Base-by-base conservation (phyloP, 1,284 basidiomycete species). In the Heterobasidion annosum region DNA sequence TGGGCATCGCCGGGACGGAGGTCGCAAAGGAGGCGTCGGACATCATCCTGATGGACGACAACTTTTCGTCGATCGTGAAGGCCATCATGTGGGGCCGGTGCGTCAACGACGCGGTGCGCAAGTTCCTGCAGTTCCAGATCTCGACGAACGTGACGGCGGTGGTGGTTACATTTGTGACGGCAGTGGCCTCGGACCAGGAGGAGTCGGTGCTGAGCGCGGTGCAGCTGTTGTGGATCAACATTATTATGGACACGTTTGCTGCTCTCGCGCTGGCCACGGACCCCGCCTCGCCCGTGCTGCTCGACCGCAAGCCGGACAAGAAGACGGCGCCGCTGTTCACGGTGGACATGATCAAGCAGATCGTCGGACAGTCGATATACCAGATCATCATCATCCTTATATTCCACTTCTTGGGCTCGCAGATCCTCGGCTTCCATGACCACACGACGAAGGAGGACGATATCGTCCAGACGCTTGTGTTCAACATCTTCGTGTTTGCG, bases 31-130 rank as follows among this genome's bases (percentile, higher is more conserved):
- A 98, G 70, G 97, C 97, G 1, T 98, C 94, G 8, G 97, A 99
- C 66, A 98, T 99, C 65, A 96, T 99, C 63, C 82, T 99, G 50
- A 97, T 98, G 93, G 90, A 94, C 67, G 96, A 98, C 73, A 97
- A 98, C 69, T 98, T 99, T 68, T 77, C 91, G 8, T 94, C 91
- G 15, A 96, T 99, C 67, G 93, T 98, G 61, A 88, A 93, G 64
- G 96, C 95, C 54, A 95, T 99, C 65, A 95, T 97, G 80, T 99
- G 96, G 96, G 96, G 96, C 48, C 91, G 96, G 56, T 96, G 93
- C 67, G 95, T 99, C 59, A 98, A 98, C 70, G 96, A 99, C 67
- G 84, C 94, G 0, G 96, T 98, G 58, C 87, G 90, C 68, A 98
- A 98, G 75, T 99, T 98, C 75, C 68, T 99, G 58, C 96, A 98